Conservation (phyloP, 2,329 filamentous ascomycete genomes). For the Diaporthe citri region DNA sequence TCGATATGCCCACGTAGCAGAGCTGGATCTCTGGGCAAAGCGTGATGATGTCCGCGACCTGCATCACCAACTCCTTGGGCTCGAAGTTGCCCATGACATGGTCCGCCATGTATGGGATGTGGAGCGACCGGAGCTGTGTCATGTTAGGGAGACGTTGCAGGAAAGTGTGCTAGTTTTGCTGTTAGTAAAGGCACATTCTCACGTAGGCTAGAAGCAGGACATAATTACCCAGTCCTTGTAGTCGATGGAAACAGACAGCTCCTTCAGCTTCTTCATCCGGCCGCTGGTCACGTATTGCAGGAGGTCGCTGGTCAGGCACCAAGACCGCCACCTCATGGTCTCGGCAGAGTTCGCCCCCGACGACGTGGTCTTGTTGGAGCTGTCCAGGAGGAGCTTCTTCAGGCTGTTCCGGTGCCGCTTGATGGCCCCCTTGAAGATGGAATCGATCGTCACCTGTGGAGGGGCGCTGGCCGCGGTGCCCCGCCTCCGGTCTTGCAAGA, state of each 20-base stretch:
- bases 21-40: conserved; percentile 81
- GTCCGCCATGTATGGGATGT: conserved; percentile 76
- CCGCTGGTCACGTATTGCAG: conserved; percentile 82
- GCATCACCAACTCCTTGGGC: conserved; percentile 78
- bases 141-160: conserved; percentile 80
- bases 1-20: conserved; percentile 81
- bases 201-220: conserved; percentile 44
- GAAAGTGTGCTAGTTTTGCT: conserved; percentile 75
- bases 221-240: conserved; percentile 80
- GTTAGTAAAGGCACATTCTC: conserved; percentile 24
- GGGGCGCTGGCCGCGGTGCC: conserved; percentile 53
- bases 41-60: conserved; percentile 83
- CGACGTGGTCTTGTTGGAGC: conserved; percentile 66
- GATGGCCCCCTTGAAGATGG: conserved; percentile 78
- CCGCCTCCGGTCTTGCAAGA: conserved; percentile 75
- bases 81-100: conserved; percentile 68
- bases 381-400: conserved; percentile 80
- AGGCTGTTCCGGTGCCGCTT: conserved; percentile 79
- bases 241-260: conserved; percentile 79
- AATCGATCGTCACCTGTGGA: conserved; percentile 72
- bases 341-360: conserved; percentile 47
- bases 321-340: conserved; percentile 71
- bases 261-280: conserved; percentile 77
- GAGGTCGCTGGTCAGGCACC: conserved; percentile 78
- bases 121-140: conserved; percentile 76